These are phyloP conservation scores for Dactylellina sp. DNA, from an alignment of 2,329 filamentous ascomycete genomes.

Conservation along the genomic window DNA sequence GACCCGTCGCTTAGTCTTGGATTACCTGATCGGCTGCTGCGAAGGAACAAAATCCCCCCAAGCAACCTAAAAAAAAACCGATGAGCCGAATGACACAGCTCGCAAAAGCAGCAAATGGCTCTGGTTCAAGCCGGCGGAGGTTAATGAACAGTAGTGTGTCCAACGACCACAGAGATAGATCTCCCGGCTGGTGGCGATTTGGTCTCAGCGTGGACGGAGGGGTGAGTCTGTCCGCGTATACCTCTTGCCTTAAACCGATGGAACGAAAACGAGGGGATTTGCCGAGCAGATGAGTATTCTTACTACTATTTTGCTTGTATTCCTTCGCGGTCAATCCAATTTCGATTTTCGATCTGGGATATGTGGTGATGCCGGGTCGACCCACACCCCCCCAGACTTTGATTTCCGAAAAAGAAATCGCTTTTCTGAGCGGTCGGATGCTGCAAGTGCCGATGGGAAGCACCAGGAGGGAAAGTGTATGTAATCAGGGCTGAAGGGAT, in stretches of 20 bases:
- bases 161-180: neutral
- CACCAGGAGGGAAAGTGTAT: slow-evolving; percentile 27
- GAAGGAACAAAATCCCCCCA: neutral
- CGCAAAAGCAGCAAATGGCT: too few species aligned
- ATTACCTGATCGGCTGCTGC: slow-evolving; percentile 37
- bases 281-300: slow-evolving; percentile 19
- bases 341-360: slow-evolving; percentile 53
- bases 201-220: neutral
- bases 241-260: slow-evolving; percentile 45
- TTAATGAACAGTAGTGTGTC: too few species aligned
- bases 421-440: slow-evolving; percentile 32
- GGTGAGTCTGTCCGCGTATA: slow-evolving; percentile 44
- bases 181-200: slow-evolving; percentile 10
- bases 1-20: slow-evolving; percentile 44
- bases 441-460: slow-evolving; percentile 46
- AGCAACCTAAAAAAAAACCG: too few species aligned
- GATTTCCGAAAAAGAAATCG: too few species aligned
- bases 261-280: slow-evolving; percentile 26
- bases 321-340: slow-evolving; percentile 28
- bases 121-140: too few species aligned
- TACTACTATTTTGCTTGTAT: slow-evolving; percentile 2
- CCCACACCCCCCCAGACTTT: slow-evolving; percentile 46
- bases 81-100: too few species aligned
- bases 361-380: slow-evolving; percentile 54
- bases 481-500: slow-evolving; percentile 44